Conservation (phyloP, 1,139 yeast species). For the Yamadazyma spencermartinsiae region DNA sequence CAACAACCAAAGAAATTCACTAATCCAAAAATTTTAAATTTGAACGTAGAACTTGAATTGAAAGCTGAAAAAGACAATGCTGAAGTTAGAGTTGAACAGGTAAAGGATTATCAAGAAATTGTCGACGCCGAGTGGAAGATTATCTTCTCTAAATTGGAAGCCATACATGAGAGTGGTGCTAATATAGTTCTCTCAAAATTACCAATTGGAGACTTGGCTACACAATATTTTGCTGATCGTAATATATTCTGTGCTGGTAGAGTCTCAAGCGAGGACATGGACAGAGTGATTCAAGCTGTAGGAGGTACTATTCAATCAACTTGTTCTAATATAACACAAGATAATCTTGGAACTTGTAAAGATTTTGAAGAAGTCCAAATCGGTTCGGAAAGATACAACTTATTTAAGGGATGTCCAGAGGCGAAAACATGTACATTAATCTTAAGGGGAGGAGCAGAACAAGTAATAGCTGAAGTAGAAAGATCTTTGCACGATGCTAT, state of each 20-base stretch:
- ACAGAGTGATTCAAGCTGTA: constrained; percentile 88
- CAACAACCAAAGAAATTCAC: constrained; percentile 90
- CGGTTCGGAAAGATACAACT: constrained; percentile 91
- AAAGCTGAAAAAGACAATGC: constrained; percentile 99
- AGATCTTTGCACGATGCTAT: constrained; percentile 97
- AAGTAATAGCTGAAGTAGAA: constrained; percentile 97
- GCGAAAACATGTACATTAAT: constrained; percentile 92
- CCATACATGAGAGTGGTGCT: constrained; percentile 83
- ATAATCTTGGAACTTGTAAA: constrained; percentile 84
- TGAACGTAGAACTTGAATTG: constrained; percentile 91
- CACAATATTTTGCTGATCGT: constrained; percentile 96
- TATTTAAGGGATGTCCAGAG: constrained; percentile 89
- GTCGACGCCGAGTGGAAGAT: constrained; percentile 99
- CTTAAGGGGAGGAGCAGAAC: constrained; percentile 97
- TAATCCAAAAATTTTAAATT: constrained; percentile 78
- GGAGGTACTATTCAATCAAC: constrained; percentile 93
- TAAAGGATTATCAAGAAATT: constrained; percentile 88
- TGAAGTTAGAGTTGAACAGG: constrained; percentile 96
- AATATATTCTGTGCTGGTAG: constrained; percentile 97
- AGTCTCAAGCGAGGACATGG: constrained; percentile 85
- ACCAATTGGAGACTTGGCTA: constrained; percentile 97
- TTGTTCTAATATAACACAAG: constrained; percentile 66
- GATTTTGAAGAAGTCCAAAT: constrained; percentile 89
- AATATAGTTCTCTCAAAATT: constrained; percentile 88
- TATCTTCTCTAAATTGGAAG: constrained; percentile 80